Base-by-base conservation (phyloP, 768 basidiomycete genomes). In the Kwoniella heveanensis region DNA sequence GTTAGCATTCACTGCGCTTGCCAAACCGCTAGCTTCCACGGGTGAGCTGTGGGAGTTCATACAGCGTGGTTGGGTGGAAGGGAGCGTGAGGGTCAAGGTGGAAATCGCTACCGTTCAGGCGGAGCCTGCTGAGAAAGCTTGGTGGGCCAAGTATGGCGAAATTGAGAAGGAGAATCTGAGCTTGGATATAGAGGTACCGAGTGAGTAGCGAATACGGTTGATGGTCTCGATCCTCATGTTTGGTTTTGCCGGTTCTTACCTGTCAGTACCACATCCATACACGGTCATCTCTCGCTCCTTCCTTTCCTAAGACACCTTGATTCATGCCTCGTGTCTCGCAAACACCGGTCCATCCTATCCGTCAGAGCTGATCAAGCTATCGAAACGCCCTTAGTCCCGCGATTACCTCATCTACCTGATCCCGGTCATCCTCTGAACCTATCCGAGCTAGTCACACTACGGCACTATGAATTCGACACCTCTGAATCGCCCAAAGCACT, bases 361-460 rank as follows among this genome's bases (percentile, higher is more conserved):
- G 32, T 26, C 57, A 32, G 22, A 24, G 32, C 21, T 36, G 24
- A 54, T 48, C 46, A 27, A 21, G 26, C 22, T 47, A 25, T 24
- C 52, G 25, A 32, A 39, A 25, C 7, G 9, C 10, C 7, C 5
- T 6, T 29, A 77, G 76, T 77, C 22, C 73, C 76, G 1, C 65
- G 49, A 4, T 26, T 75, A 2, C 73, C 73, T 7, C 65, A 70
- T 37, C 63, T 77, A 5, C 78, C 78, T 19, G 12, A 27, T 21
- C 73, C 75, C 5, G 76, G 71, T 12, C 57, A 64, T 29, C 65
- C 68, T n/a, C 59, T 77, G 26, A 66, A 79, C 46, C 67, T 78
- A 2, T 64, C 77, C 1, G 58, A 67, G 10, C 64, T 77, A 19
- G 75, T 80, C 54, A 65, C 52, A 0, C 70, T 80, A 5, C 63